Percentiles rank a stretch among this genome's conserved stretches.
Evolutionary conservation across 208 protist genomes (phyloP).

Genomic region (Leishmania braziliensis): DNA sequence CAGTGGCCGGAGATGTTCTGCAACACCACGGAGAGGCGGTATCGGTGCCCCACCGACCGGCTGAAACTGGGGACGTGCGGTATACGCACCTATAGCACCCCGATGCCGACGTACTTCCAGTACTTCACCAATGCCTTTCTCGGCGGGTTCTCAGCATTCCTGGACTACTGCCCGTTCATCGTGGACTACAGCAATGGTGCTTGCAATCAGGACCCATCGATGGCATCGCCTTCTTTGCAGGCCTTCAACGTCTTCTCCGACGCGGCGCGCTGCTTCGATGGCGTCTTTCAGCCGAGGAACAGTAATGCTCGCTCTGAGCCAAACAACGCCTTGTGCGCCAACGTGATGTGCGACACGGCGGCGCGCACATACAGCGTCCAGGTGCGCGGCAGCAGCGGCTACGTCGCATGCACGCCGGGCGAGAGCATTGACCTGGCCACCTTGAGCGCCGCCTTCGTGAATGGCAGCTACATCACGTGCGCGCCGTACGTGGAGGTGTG

Average conservation of each 20-base stretch:
- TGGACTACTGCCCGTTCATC: background rate
- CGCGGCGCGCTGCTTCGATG: too few species aligned
- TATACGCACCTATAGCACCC: too few species aligned
- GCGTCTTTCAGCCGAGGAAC: background rate
- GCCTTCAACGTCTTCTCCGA: too few species aligned
- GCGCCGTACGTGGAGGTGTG: too few species aligned
- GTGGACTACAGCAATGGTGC: too few species aligned
- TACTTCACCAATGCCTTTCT: background rate
- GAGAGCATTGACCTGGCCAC: background rate
- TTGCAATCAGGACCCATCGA: too few species aligned
- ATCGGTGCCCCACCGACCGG: too few species aligned
- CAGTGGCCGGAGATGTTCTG: conserved; percentile 64
- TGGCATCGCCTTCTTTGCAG: too few species aligned
- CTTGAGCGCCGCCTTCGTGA: background rate
- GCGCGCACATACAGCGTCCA: background rate
- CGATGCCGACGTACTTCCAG: background rate
- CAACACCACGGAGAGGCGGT: background rate
- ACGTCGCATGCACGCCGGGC: background rate
- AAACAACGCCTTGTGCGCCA: background rate
- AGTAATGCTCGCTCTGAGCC: background rate
- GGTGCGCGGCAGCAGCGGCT: background rate
- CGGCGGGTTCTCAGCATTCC: background rate
- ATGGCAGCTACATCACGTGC: too few species aligned
- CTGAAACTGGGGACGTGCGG: too few species aligned
- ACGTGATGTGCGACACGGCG: conserved; percentile 3